Evolutionary conservation across 768 basidiomycete species (phyloP).

Genomic region (Mycena latifolia): DNA sequence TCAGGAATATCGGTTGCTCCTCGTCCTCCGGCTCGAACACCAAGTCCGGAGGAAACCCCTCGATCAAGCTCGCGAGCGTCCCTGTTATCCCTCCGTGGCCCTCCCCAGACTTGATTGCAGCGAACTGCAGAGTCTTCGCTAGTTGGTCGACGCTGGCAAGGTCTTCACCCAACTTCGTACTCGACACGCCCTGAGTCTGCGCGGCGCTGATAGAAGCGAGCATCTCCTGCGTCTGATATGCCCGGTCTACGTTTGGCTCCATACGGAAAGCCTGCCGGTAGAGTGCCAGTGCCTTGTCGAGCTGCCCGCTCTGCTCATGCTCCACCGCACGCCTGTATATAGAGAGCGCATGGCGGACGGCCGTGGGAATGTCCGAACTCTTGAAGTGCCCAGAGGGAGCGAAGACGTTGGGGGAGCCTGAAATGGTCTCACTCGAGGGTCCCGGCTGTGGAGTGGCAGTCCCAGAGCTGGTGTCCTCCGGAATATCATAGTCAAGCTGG

Average conservation of each 20-base stretch:
- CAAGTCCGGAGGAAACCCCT: slow-evolving; percentile 60
- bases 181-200: slow-evolving; percentile 30
- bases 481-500: slow-evolving; percentile 14
- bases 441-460: slow-evolving; percentile 29
- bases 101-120: slow-evolving; percentile 41
- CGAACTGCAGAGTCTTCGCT: slow-evolving; percentile 41
- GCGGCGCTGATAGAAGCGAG: slow-evolving; percentile 50
- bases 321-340: slow-evolving; percentile 79
- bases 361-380: slow-evolving; percentile 42
- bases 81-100: slow-evolving; percentile 45
- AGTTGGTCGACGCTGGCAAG: slow-evolving; percentile 42
- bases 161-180: slow-evolving; percentile 11
- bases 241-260: slow-evolving; percentile 80
- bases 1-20: slow-evolving; percentile 64
- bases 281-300: slow-evolving; percentile 80
- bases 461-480: slow-evolving; percentile 27
- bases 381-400: slow-evolving; percentile 24
- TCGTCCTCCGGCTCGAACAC: slow-evolving; percentile 81
- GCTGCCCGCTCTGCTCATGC: slow-evolving; percentile 77
- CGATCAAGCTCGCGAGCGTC: slow-evolving; percentile 61
- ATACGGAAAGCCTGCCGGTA: slow-evolving; percentile 88
- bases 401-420: slow-evolving; percentile 31
- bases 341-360: slow-evolving; percentile 65
- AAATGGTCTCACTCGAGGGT: slow-evolving; percentile 36
- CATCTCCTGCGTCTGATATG: slow-evolving; percentile 72